Evolutionary conservation across 495 filamentous ascomycete species (phyloP).

Genomic region (Amniculicola lignicola): DNA sequence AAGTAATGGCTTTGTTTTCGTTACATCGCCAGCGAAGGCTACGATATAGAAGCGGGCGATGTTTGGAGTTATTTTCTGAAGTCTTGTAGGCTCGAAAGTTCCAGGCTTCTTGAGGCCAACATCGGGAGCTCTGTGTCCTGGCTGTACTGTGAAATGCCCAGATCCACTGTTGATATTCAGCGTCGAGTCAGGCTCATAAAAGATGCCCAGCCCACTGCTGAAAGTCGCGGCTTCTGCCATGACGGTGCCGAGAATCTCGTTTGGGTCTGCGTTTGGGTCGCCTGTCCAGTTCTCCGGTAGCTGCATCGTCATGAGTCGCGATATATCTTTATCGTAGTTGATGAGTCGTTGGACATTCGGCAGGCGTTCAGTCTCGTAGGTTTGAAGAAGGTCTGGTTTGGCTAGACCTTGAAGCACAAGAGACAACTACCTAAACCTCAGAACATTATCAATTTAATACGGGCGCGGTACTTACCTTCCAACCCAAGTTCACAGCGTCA

Average conservation of each 20-base stretch:
- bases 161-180: constrained; percentile 34
- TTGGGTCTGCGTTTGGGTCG: constrained; percentile 45
- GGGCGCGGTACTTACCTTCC: no score
- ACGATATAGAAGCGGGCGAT: constrained; percentile 40
- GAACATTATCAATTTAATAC: no score
- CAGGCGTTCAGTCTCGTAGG: constrained; percentile 45
- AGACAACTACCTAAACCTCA: no score
- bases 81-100: constrained; percentile 44
- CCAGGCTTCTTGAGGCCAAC: constrained; percentile 44
- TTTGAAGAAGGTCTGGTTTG: constrained; percentile 41
- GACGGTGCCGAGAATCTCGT: constrained; percentile 44
- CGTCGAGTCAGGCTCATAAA: constrained; percentile 37
- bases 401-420: constrained; percentile 43
- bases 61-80: constrained; percentile 45
- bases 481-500: constrained; percentile 52
- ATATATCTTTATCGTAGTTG: constrained; percentile 49
- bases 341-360: constrained; percentile 45
- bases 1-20: constrained; percentile 28
- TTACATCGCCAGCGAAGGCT: constrained; percentile 40
- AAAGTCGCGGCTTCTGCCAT: constrained; percentile 47
- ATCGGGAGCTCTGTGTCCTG: constrained; percentile 47
- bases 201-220: constrained; percentile 47
- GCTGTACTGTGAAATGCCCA: constrained; percentile 6
- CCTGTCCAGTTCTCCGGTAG: constrained; percentile 46
- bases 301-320: constrained; percentile 41